Conservation (phyloP, 1,139 yeast genomes). For the Taphrina communis region DNA sequence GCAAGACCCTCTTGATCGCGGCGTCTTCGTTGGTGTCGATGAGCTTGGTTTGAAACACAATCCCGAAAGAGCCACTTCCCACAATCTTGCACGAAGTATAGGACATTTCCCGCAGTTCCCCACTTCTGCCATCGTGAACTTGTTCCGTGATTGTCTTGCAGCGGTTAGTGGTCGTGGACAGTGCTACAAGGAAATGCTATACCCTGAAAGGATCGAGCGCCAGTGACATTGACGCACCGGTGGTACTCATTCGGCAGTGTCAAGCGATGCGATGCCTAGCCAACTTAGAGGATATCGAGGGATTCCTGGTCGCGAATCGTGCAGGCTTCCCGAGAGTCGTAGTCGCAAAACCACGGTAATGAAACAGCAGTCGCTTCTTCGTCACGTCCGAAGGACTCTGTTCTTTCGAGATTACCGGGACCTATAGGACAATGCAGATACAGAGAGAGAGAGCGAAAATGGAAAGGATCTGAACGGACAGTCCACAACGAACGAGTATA, state of each 20-base stretch:
- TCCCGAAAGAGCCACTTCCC: constrained; percentile 97
- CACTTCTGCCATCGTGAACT: constrained; percentile 77
- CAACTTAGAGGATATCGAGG: background rate
- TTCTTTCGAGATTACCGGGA: no score
- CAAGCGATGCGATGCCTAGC: background rate
- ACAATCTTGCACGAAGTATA: constrained; percentile 83
- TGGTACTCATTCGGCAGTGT: constrained; percentile 17
- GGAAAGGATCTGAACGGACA: no score
- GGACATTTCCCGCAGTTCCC: constrained; percentile 64
- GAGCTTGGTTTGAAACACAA: constrained; percentile 85
- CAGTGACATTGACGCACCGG: constrained; percentile 31
- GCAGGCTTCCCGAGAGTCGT: background rate
- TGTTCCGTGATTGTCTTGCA: constrained; percentile 66
- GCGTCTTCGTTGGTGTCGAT: constrained; percentile 74
- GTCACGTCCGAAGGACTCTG: background rate
- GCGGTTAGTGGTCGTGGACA: background rate
- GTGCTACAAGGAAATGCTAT: background rate
- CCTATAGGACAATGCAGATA: no score
- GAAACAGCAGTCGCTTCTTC: background rate
- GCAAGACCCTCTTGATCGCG: constrained; percentile 92
- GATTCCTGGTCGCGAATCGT: background rate
- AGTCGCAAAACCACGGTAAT: background rate
- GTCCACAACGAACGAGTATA: no score
- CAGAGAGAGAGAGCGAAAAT: no score
- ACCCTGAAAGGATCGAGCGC: constrained; percentile 32